Base-by-base conservation (phyloP, 164 flowering plant species). In the Litsea cubeba region DNA sequence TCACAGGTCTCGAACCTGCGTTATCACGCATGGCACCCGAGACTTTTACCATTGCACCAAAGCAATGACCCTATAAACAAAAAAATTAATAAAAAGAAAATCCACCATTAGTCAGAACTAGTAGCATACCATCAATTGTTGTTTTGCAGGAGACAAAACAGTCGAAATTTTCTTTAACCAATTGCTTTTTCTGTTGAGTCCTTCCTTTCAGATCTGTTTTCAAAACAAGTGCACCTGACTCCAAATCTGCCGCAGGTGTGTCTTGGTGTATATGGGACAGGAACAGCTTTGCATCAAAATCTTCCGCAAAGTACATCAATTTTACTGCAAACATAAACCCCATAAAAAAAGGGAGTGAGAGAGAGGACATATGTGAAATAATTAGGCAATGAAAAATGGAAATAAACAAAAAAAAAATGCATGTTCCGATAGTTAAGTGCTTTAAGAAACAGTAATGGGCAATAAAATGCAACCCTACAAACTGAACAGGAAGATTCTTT, bases 101-200 rank as follows among this genome's bases (percentile, higher is more conserved):
- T 11, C 67, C 30, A 64, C 17, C 17, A 28, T 64, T 2, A 58
- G 63, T 15, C 68, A 63, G 11, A 57, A 69, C 28, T 7, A 20
- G 18, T 57, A 58, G 23, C 80, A 76, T 87, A 96, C 99, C 99
- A 87, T 96, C 99, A 76, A 96, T 96, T 24, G 99, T 96, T 8
- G 97, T 96, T 83, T 96, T 96, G 86, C 99, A 96, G 22, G 99
- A 96, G 76, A 96, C 98, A 79, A 96, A 96, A 83, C 99, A 96
- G 78, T 96, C 99, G 83, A 96, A 96, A 77, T 96, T 96, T 77
- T 96, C 98, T 81, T 96, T 96, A 65, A 96, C 99, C 84, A 96
- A 84, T 70, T 88, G 92, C 79, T 96, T 96, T 79, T 85, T 92
- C 79, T 94, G 97, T 73, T 87, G 91, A 69, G 95, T 96, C 57